Evolutionary conservation across 1,284 basidiomycete genomes (phyloP), one percentile per base, ranked within the genome.

Genomic region (Pseudomicrostroma phylloplanum): DNA sequence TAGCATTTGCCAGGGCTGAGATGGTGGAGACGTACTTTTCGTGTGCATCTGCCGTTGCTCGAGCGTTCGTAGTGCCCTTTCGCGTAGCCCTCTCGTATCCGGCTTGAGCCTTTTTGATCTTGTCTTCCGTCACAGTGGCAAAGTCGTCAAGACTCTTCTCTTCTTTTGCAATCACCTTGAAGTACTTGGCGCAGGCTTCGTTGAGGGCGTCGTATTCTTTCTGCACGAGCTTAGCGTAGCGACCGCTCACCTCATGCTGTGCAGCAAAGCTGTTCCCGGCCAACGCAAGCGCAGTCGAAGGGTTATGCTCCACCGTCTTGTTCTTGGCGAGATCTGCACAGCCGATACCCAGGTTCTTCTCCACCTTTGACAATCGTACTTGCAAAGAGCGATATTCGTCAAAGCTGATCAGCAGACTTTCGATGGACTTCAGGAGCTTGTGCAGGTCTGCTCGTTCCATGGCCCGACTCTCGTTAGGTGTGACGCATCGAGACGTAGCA

Each of bases 141-240:
- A 67, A 58, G 55, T 78, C 77, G 59, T 78, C 76, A 55, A 78
- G 75, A 1, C 65, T 63, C 11, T 67, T 62, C 62, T 79, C 76
- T 55, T 79, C 77, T 57, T 79, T 79, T 53, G 77, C 77, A 8
- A 79, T 69, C 54, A 68, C 69, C 36, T 73, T 76, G 61, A 79
- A 79, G 65, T 72, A 73, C 62, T 76, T 75, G 30, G 72, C 72
- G 46, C 70, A 72, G 15, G 69, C 63, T 23, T 79, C 77, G 56
- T 79, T 79, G 41, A 78, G 63, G 0, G 70, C 61, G 43, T 79
- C 77, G 62, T 79, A 79, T 61, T 79, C 77, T 53, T 65, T 68
- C 41, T 73, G 73, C 4, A 79, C 59, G 25, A 66, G 61, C 57
- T 76, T 77, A 17, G 75, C 68, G 56, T 74, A 71, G 48, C 73